These are phyloP conservation scores for Paraphaeosphaeria sporulosa DNA, from an alignment of 2,329 filamentous ascomycete species.

Conservation along the genomic window DNA sequence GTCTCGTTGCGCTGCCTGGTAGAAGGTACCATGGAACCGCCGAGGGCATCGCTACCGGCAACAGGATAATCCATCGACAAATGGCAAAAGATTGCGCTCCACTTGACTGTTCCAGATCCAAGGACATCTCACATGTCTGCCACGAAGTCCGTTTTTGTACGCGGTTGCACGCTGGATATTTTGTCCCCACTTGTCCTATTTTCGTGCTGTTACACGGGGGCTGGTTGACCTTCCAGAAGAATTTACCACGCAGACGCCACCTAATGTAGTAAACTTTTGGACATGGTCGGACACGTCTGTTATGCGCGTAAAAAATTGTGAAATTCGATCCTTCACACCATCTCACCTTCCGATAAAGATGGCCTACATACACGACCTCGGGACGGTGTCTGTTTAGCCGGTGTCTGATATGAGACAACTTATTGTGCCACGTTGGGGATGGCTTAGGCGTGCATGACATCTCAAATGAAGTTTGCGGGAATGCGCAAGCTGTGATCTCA, in stretches of 20 bases:
- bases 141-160: slow-evolving; percentile 9
- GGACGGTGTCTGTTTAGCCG: neutral
- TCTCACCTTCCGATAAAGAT: neutral
- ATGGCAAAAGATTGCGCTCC: slow-evolving; percentile 1
- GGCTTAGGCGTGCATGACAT: slow-evolving; percentile 4
- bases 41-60: neutral
- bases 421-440: neutral
- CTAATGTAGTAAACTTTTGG: neutral
- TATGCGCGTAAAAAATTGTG: neutral
- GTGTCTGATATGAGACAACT: neutral
- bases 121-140: neutral
- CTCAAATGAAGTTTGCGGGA: slow-evolving; percentile 1
- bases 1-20: slow-evolving; percentile 10
- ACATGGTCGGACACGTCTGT: neutral
- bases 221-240: neutral
- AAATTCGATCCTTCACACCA: neutral
- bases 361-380: neutral
- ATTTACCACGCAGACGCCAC: slow-evolving; percentile 5
- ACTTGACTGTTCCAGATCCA: neutral
- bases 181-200: slow-evolving; percentile 1
- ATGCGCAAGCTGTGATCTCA: slow-evolving; percentile 12
- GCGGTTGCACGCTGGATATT: slow-evolving; percentile 1
- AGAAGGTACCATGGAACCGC: slow-evolving; percentile 4
- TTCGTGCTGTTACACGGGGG: neutral
- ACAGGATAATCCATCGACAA: neutral